phyloP scores from a whole-genome alignment of 2,329 filamentous ascomycete species.

The Phialophora macrospora region DNA sequence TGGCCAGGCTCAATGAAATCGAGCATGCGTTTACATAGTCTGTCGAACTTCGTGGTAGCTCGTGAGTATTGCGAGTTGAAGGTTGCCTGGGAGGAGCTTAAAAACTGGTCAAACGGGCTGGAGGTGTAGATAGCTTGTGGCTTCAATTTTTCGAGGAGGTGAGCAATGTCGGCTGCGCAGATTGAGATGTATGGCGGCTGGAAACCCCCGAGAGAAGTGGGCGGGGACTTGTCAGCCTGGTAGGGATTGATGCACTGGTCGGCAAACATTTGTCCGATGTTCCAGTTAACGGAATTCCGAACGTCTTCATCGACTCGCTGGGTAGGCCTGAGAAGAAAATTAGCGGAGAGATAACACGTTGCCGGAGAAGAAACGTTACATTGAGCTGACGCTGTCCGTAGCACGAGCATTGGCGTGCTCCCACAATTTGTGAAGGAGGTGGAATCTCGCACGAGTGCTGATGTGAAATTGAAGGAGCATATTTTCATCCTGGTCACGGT shows the following conservation, averaged over 20 bases:
- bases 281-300: constrained; percentile 23
- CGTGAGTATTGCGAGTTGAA: constrained; percentile 35
- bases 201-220: neutral
- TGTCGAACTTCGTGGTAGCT: constrained; percentile 33
- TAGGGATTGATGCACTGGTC: constrained; percentile 32
- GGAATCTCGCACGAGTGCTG: constrained; percentile 85
- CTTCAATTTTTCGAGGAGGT: constrained; percentile 58
- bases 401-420: constrained; percentile 79
- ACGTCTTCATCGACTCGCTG: constrained; percentile 30
- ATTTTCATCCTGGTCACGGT: constrained; percentile 57
- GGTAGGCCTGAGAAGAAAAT: constrained; percentile 41
- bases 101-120: constrained; percentile 30
- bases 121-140: constrained; percentile 78
- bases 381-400: constrained; percentile 72
- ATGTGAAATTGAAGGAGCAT: constrained; percentile 88
- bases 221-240: neutral
- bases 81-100: constrained; percentile 31
- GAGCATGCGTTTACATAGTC: constrained; percentile 33
- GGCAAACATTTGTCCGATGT: constrained; percentile 33
- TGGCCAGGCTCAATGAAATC: constrained; percentile 36
- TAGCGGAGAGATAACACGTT: constrained; percentile 30
- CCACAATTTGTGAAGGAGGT: constrained; percentile 72
- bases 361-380: constrained; percentile 53
- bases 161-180: constrained; percentile 36
- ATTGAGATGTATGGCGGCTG: constrained; percentile 22